Evolutionary conservation across 768 basidiomycete genomes (phyloP).

Genomic region (Auricularia sp.): DNA sequence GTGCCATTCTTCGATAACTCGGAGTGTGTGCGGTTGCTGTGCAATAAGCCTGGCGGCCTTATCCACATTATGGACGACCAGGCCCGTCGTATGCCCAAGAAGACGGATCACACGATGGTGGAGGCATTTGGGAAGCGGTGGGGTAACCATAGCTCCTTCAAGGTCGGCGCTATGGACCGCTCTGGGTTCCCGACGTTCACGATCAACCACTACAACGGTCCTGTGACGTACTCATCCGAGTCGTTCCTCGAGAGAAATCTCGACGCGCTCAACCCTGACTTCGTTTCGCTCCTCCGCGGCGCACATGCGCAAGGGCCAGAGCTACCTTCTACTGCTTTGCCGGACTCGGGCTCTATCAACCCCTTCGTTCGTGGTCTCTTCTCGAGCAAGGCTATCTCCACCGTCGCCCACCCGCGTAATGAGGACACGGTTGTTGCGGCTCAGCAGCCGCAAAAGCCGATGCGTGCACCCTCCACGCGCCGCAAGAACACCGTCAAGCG

Average conservation of each 20-base stretch:
- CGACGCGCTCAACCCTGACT: slow-evolving; percentile 86
- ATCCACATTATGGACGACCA: slow-evolving; percentile 98
- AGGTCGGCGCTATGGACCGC: slow-evolving; percentile 62
- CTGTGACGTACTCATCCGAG: slow-evolving; percentile 86
- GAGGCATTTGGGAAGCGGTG: slow-evolving; percentile 91
- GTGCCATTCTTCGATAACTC: slow-evolving; percentile 83
- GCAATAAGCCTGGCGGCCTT: slow-evolving; percentile 80
- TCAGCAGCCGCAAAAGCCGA: slow-evolving; percentile 87
- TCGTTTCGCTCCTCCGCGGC: slow-evolving; percentile 75
- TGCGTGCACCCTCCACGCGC: slow-evolving; percentile 84
- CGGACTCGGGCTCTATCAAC: slow-evolving; percentile 62
- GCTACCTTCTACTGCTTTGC: slow-evolving; percentile 15
- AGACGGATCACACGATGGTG: slow-evolving; percentile 89
- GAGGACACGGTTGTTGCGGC: slow-evolving; percentile 94
- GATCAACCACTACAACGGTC: slow-evolving; percentile 82
- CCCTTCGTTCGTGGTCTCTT: slow-evolving; percentile 89
- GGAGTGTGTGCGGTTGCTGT: slow-evolving; percentile 78
- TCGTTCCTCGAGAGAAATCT: slow-evolving; percentile 82
- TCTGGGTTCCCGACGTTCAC: slow-evolving; percentile 81
- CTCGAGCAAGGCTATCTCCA: slow-evolving; percentile 79
- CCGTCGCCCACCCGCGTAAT: slow-evolving; percentile 81
- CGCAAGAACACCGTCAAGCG: slow-evolving; percentile 67
- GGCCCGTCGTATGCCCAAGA: slow-evolving; percentile 73
- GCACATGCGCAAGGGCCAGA: neutral
- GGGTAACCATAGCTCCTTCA: slow-evolving; percentile 90